These are phyloP conservation scores for Coemansia reversa DNA, from an alignment of 192 early-diverging fungal species.

Conservation along the genomic window DNA sequence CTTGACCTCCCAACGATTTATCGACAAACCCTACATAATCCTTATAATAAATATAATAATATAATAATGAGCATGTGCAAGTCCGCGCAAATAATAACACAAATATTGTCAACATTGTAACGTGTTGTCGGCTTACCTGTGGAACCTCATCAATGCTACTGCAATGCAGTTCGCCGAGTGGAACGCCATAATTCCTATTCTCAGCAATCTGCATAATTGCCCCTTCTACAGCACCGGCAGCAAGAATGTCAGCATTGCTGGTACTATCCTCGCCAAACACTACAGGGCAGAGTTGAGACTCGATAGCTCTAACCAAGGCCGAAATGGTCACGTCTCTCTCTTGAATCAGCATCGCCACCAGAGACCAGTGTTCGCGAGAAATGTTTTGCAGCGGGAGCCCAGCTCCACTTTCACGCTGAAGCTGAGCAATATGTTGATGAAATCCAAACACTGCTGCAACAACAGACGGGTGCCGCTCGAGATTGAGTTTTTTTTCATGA, in stretches of 20 bases:
- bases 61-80: background rate
- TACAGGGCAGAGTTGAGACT: constrained; percentile 45
- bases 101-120: constrained; percentile 1
- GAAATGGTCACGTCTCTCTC: constrained; percentile 34
- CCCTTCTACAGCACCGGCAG: constrained; percentile 23
- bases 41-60: background rate
- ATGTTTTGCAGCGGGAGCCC: constrained; percentile 28
- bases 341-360: constrained; percentile 50
- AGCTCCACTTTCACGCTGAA: constrained; percentile 11
- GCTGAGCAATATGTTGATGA: constrained; percentile 42
- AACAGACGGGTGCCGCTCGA: constrained; percentile 47
- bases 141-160: constrained; percentile 34
- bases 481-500: constrained; percentile 38
- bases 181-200: constrained; percentile 42
- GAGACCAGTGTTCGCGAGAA: constrained; percentile 25
- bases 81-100: background rate
- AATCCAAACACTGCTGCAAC: constrained; percentile 42
- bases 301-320: constrained; percentile 30
- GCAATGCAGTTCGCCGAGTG: constrained; percentile 18
- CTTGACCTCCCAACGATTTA: constrained; percentile 49
- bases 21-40: constrained; percentile 14
- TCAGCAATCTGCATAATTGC: constrained; percentile 33
- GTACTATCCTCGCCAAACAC: constrained; percentile 33
- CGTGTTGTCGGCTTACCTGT: constrained; percentile 6
- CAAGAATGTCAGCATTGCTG: constrained; percentile 31